Evolutionary conservation across 179 eudicot genomes (phyloP).

Genomic region (Silene coronaria): DNA sequence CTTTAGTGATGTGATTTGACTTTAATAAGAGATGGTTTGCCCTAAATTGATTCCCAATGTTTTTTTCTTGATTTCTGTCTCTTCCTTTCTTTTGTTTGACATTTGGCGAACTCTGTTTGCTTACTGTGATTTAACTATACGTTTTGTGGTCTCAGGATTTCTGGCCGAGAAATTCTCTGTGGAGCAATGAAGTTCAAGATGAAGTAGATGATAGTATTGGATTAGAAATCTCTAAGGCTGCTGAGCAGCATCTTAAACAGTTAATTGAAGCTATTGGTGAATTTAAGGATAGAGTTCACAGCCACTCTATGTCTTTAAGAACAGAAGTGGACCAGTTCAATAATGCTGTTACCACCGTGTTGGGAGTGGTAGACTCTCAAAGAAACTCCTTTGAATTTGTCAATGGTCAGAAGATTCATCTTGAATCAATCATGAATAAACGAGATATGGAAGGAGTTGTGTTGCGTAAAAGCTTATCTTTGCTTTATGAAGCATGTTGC

Average conservation of each 20-base stretch:
- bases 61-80: not conserved
- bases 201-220: slow-evolving; percentile 28
- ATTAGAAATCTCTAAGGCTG: slow-evolving; percentile 30
- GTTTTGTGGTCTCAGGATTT: slow-evolving; percentile 35
- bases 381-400: slow-evolving; percentile 42
- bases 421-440: slow-evolving; percentile 51
- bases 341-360: slow-evolving; percentile 32
- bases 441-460: slow-evolving; percentile 43
- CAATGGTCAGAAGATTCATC: slow-evolving; percentile 37
- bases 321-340: slow-evolving; percentile 41
- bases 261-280: slow-evolving; percentile 36
- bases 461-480: slow-evolving; percentile 41
- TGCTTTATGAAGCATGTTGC: slow-evolving; percentile 65
- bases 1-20: slow-evolving; percentile 2
- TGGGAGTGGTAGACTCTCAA: slow-evolving; percentile 39
- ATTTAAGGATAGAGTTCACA: slow-evolving; percentile 42
- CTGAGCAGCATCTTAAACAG: slow-evolving; percentile 43
- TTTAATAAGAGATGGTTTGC: not conserved
- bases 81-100: not conserved
- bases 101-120: not conserved
- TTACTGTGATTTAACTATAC: not conserved
- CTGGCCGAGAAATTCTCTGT: slow-evolving; percentile 26
- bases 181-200: slow-evolving; percentile 32
- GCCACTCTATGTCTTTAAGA: slow-evolving; percentile 37
- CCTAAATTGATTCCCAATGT: slow-evolving; percentile 1